phyloP scores from a whole-genome alignment of 768 basidiomycete genomes.

The Amanita rimosa region DNA sequence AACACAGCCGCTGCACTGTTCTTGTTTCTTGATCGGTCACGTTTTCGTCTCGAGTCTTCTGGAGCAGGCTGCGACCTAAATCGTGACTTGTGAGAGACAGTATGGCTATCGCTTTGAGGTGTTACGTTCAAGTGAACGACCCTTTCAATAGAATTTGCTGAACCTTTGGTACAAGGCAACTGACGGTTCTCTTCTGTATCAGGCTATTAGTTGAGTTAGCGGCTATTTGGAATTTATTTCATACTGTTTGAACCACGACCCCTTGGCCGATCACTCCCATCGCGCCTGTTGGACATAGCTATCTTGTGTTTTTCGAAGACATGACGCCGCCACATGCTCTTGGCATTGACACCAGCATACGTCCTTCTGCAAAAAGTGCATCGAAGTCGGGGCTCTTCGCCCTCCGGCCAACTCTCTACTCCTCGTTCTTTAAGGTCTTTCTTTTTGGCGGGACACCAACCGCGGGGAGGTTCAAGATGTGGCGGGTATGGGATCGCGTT shows the following conservation, averaged over 20 bases:
- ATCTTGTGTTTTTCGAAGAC: conserved; percentile 88
- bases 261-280: conserved; percentile 51
- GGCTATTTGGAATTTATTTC: conserved; percentile 15
- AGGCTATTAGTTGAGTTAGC: neutral
- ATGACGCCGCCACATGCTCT: conserved; percentile 86
- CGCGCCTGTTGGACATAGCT: conserved; percentile 79
- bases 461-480: conserved; percentile 71
- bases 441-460: conserved; percentile 83
- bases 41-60: conserved; percentile 15
- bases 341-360: conserved; percentile 80
- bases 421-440: conserved; percentile 65
- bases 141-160: conserved; percentile 30
- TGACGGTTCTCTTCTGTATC: conserved; percentile 48
- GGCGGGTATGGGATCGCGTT: conserved; percentile 62
- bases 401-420: conserved; percentile 65
- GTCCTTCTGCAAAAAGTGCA: conserved; percentile 80
- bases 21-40: conserved; percentile 11
- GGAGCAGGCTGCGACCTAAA: conserved; percentile 26
- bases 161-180: conserved; percentile 12
- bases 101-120: conserved; percentile 24
- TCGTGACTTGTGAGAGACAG: conserved; percentile 29
- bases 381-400: conserved; percentile 66
- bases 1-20: conserved; percentile 12
- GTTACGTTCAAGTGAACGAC: conserved; percentile 28
- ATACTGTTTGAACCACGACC: conserved; percentile 56